Conservation (phyloP, 345 rosid species). For the Nephelium lappaceum region DNA sequence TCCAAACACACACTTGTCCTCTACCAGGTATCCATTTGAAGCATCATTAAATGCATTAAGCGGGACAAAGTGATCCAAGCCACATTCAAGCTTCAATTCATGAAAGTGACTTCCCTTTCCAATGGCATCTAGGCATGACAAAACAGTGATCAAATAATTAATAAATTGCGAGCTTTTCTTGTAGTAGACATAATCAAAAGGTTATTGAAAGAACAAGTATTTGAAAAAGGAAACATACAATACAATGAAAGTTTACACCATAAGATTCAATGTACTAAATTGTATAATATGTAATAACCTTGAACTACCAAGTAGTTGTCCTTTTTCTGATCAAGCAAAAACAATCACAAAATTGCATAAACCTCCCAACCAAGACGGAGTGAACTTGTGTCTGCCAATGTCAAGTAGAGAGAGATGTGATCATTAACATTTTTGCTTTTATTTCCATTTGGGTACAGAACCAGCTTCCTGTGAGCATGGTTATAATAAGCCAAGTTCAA, state of each 20-base stretch:
- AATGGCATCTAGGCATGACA: constrained; percentile 30
- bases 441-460: constrained; percentile 67
- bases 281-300: constrained; percentile 28
- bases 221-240: background rate
- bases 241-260: background rate
- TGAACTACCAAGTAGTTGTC: constrained; percentile 36
- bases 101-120: constrained; percentile 43
- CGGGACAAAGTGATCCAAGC: constrained; percentile 41
- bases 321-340: constrained; percentile 48
- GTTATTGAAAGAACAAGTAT: background rate
- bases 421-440: constrained; percentile 55
- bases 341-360: constrained; percentile 46
- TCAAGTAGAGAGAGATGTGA: constrained; percentile 56
- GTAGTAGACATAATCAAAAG: too few relatives aligned
- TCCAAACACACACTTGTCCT: constrained; percentile 44
- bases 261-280: background rate
- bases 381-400: constrained; percentile 44
- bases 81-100: constrained; percentile 38
- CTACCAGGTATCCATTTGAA: constrained; percentile 41
- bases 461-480: constrained; percentile 50
- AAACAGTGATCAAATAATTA: background rate
- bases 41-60: constrained; percentile 25
- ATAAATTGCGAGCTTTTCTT: background rate
- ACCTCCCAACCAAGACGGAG: constrained; percentile 55
- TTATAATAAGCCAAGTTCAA: background rate